phyloP scores from a whole-genome alignment of 1,139 yeast genomes.

The Sugiyamaella paludigena region DNA sequence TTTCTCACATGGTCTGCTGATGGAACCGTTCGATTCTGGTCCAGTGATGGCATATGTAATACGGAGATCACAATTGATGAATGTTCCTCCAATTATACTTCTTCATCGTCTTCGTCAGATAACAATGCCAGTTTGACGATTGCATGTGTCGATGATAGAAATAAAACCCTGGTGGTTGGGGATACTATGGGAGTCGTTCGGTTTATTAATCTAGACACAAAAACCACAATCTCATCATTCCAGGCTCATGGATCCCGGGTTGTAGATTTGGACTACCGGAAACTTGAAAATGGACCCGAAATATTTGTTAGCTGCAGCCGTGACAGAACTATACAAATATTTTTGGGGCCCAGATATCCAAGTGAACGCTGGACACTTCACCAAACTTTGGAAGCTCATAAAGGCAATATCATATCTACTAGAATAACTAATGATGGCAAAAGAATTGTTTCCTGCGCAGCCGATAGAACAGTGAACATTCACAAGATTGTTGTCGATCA shows the following conservation, averaged over 20 bases:
- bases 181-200: constrained; percentile 25
- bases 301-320: constrained; percentile 44
- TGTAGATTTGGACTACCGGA: constrained; percentile 27
- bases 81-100: background rate
- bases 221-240: constrained; percentile 11
- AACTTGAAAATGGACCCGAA: constrained; percentile 12
- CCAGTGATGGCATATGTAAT: constrained; percentile 20
- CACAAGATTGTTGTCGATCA: constrained; percentile 42
- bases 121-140: constrained; percentile 18
- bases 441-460: constrained; percentile 52
- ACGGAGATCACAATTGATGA: constrained; percentile 9
- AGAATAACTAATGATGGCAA: constrained; percentile 33
- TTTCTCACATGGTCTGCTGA: constrained; percentile 33
- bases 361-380: constrained; percentile 46
- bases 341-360: constrained; percentile 27
- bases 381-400: constrained; percentile 58
- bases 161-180: constrained; percentile 22
- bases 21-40: constrained; percentile 28
- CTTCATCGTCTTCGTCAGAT: background rate
- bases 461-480: constrained; percentile 57
- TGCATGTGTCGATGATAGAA: constrained; percentile 14
- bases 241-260: constrained; percentile 34
- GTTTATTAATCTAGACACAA: constrained; percentile 5
- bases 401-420: constrained; percentile 50
- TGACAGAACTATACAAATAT: constrained; percentile 62